Evolutionary conservation across 768 basidiomycete genomes (phyloP).

Genomic region (Piloderma croceum): DNA sequence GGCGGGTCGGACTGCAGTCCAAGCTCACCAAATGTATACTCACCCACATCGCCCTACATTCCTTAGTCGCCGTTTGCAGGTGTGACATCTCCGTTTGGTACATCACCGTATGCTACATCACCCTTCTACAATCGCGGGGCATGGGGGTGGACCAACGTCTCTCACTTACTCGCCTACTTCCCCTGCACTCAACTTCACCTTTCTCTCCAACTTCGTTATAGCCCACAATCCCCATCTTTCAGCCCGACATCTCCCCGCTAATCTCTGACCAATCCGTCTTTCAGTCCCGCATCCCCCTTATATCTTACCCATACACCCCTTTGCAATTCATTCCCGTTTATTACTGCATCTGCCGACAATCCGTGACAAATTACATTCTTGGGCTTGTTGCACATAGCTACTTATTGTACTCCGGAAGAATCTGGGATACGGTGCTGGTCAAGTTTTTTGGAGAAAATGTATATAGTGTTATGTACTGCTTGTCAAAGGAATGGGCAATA

Average conservation of each 20-base stretch:
- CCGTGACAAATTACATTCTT: too few species aligned
- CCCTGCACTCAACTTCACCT: constrained; percentile 76
- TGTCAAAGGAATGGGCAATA: too few species aligned
- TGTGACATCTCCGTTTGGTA: constrained; percentile 78
- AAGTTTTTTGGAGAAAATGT: too few species aligned
- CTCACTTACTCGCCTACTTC: constrained; percentile 89
- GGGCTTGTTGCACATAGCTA: too few species aligned
- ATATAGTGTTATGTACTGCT: too few species aligned
- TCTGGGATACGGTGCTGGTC: too few species aligned
- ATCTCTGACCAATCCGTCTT: constrained; percentile 86
- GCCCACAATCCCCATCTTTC: constrained; percentile 82
- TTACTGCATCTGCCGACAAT: too few species aligned
- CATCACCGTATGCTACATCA: constrained; percentile 79
- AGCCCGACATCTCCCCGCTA: constrained; percentile 87
- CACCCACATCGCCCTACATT: constrained; percentile 86
- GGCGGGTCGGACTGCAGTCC: constrained; percentile 85
- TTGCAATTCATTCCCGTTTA: too few species aligned
- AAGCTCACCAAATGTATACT: constrained; percentile 84
- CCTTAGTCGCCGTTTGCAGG: constrained; percentile 79
- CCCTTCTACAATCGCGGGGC: constrained; percentile 72
- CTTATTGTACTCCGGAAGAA: too few species aligned
- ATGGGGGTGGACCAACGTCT: constrained; percentile 58
- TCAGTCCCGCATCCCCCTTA: constrained; percentile 89
- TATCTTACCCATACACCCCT: too few species aligned
- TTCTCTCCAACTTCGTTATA: constrained; percentile 81